phyloP scores from a whole-genome alignment of 768 basidiomycete genomes.

The Mycena albidolilacea region DNA sequence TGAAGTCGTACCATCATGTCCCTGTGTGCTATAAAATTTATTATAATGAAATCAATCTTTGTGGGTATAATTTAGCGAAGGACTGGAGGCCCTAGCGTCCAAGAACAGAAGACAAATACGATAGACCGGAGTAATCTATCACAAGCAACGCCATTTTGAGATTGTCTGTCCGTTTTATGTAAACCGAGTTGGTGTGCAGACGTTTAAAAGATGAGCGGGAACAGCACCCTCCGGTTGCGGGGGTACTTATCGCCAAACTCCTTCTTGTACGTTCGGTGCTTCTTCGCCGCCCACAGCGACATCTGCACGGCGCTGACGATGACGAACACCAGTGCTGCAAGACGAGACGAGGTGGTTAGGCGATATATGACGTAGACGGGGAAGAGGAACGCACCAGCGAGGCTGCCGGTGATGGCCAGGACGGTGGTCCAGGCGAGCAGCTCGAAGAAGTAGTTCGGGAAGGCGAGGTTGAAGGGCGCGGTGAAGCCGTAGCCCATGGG shows the following conservation, averaged over 20 bases:
- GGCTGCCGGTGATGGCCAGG: constrained; percentile 82
- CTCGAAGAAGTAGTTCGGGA: constrained; percentile 97
- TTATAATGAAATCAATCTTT: no score
- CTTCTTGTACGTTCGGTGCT: constrained; percentile 90
- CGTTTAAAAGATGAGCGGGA: constrained; percentile 76
- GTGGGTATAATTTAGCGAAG: not conserved
- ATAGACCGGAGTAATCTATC: not conserved
- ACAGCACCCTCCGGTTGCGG: constrained; percentile 78
- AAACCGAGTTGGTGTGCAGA: no score
- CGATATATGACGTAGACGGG: not conserved
- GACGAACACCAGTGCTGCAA: constrained; percentile 75
- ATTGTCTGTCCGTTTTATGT: not conserved
- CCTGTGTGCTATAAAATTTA: no score
- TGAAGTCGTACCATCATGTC: no score
- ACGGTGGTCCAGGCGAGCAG: constrained; percentile 81
- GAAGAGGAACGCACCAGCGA: constrained; percentile 68
- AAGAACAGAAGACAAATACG: not conserved
- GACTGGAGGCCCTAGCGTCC: not conserved
- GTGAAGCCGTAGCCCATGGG: constrained; percentile 95
- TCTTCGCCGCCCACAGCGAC: constrained; percentile 91
- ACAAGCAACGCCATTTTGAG: not conserved
- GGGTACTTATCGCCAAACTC: constrained; percentile 94
- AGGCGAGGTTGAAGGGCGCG: constrained; percentile 69
- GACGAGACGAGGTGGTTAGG: not conserved
- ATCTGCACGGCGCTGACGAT: constrained; percentile 76